Evolutionary conservation across 305 asterid species (phyloP), one percentile per base, ranked within the genome.

Genomic region (Solanum hybrid): DNA sequence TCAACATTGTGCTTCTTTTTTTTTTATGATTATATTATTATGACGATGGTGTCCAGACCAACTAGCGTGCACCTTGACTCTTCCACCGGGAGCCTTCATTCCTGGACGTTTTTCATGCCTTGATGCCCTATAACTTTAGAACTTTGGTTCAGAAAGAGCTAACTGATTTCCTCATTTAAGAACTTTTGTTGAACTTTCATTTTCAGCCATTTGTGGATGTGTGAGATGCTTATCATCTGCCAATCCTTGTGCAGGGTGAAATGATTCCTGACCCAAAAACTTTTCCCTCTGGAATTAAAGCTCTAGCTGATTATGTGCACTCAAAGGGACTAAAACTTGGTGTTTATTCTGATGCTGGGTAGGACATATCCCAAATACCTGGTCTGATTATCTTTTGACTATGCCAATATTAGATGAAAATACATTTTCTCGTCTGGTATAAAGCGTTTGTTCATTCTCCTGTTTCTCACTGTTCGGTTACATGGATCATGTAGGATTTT

Each of bases 321-420:
- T 93, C 93, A 4, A 97, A 94, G 93, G 99, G 98, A 87, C 95
- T 97, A 77, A 97, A 96, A 94, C 95, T 97, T 9, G 99, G 99
- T 66, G 94, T 97, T 89, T 97, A 97, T 92, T 97, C 99, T 42
- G 99, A 96, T 92, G 99, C 99, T 89, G 99, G 99, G 99, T 97
- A 94, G 27, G 96, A 66, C 26, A 36, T 88, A 69, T 76, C 88
- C 69, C 86, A 31, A 86, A 73, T 27, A 36, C 78, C 90, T 87
- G 81, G 64, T 89, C 88, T 42, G 78, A 85, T 37, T 88, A 79
- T 82, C 75, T 76, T 80, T 84, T 0, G 73, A 29, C 71, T 26
- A 86, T 36, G 35, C 40, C 69, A 77, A 36, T 2, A 4, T 73
- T 73, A 86, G 19, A 64, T 78, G 42, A 80, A 88, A 69, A 13